These are phyloP conservation scores for Detonula confervacea DNA, from an alignment of 352 stramenopile species.

Conservation along the genomic window DNA sequence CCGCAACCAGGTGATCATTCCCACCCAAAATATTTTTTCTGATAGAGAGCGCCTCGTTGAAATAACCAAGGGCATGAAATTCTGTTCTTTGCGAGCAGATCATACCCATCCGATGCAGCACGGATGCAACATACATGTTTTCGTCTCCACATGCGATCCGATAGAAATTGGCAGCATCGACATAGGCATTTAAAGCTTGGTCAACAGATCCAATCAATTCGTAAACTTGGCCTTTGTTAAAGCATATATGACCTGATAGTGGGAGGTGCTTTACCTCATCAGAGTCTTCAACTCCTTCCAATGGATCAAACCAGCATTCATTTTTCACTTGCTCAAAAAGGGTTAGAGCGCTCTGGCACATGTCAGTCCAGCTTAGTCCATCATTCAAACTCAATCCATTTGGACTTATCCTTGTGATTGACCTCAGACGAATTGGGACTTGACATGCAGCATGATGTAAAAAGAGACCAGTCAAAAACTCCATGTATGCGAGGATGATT, in stretches of 20 bases:
- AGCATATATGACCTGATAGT: constrained; percentile 53
- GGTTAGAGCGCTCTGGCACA: constrained; percentile 41
- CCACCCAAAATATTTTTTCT: constrained; percentile 54
- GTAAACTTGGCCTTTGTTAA: constrained; percentile 56
- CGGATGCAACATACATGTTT: constrained; percentile 56
- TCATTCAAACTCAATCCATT: constrained; percentile 35
- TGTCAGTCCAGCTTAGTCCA: constrained; percentile 49
- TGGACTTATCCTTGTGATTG: constrained; percentile 36
- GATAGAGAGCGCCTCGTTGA: constrained; percentile 59
- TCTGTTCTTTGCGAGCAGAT: constrained; percentile 45
- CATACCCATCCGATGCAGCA: constrained; percentile 59
- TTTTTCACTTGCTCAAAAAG: constrained; percentile 62
- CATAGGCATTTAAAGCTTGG: constrained; percentile 49
- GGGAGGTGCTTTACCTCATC: constrained; percentile 61
- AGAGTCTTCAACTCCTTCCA: constrained; percentile 27
- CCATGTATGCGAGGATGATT: constrained; percentile 51
- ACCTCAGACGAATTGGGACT: constrained; percentile 45
- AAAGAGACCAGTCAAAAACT: constrained; percentile 53
- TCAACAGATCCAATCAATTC: constrained; percentile 42
- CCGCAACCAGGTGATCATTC: constrained; percentile 55
- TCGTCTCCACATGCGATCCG: constrained; percentile 58
- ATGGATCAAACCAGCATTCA: constrained; percentile 63
- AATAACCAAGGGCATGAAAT: constrained; percentile 54
- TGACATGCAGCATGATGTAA: constrained; percentile 41
- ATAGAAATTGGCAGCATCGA: constrained; percentile 60